These are phyloP conservation scores for Sindora glabra DNA, from an alignment of 306 rosid species.

Conservation along the genomic window DNA sequence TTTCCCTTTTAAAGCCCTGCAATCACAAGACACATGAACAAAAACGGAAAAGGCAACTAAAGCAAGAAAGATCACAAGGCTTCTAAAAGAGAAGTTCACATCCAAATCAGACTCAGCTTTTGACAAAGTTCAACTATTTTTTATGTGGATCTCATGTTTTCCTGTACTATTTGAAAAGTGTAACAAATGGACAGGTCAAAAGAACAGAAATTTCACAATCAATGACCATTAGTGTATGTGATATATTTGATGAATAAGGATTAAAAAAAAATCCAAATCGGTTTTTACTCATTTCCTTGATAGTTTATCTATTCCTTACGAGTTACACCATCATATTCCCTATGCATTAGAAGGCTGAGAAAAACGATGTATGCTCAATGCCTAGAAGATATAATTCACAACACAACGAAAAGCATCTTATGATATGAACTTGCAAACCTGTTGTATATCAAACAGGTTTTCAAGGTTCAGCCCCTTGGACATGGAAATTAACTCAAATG, in stretches of 20 bases:
- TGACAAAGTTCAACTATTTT: background rate
- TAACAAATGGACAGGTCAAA: no score
- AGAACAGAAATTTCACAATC: no score
- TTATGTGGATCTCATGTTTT: no score
- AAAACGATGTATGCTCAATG: background rate
- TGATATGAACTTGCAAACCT: constrained; percentile 39
- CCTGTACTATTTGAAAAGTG: no score
- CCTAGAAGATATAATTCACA: background rate
- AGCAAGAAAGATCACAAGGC: no score
- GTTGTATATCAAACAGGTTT: constrained; percentile 82
- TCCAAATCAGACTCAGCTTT: background rate
- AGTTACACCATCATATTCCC: background rate
- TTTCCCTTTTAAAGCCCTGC: constrained; percentile 89
- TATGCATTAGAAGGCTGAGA: background rate
- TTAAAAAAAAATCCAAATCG: background rate
- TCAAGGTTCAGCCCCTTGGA: constrained; percentile 91
- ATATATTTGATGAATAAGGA: background rate
- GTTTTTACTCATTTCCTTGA: background rate
- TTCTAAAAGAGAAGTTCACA: background rate
- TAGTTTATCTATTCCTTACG: no score
- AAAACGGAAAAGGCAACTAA: background rate
- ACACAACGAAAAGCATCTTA: constrained; percentile 4
- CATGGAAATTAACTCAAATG: constrained; percentile 92
- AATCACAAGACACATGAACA: background rate
- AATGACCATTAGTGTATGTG: no score